Evolutionary conservation across 1,284 basidiomycete species (phyloP).

Genomic region (Cryptococcus hybrid): DNA sequence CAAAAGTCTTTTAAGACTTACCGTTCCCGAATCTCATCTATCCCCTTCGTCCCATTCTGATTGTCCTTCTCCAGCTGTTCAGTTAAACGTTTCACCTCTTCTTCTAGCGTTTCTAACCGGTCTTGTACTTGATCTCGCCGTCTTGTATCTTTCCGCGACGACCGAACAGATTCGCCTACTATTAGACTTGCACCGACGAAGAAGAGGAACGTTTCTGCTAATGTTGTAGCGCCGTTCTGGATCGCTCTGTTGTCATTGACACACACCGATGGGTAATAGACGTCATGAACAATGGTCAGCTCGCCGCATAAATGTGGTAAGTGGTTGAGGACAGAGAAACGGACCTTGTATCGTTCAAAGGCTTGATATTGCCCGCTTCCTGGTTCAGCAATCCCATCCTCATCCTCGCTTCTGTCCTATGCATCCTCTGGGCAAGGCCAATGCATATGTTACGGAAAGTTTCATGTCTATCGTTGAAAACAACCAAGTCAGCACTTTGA

Average conservation of each 20-base stretch:
- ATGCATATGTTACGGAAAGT: slow-evolving; percentile 73
- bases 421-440: slow-evolving; percentile 66
- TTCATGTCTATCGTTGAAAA: slow-evolving; percentile 61
- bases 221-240: slow-evolving; percentile 79
- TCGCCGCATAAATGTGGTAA: not conserved
- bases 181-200: slow-evolving; percentile 72
- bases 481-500: not conserved
- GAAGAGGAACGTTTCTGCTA: slow-evolving; percentile 86
- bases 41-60: slow-evolving; percentile 11
- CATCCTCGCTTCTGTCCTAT: slow-evolving; percentile 71
- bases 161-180: slow-evolving; percentile 73
- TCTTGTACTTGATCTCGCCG: slow-evolving; percentile 74
- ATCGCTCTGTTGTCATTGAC: slow-evolving; percentile 61
- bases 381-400: slow-evolving; percentile 78
- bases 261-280: slow-evolving; percentile 2
- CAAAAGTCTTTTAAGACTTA: slow-evolving; percentile 14
- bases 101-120: slow-evolving; percentile 57
- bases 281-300: not conserved
- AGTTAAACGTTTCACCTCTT: slow-evolving; percentile 50
- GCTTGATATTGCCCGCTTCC: slow-evolving; percentile 70
- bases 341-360: slow-evolving; percentile 77
- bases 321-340: slow-evolving; percentile 23
- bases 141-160: slow-evolving; percentile 68
- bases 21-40: slow-evolving; percentile 30
- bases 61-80: slow-evolving; percentile 18